Conservation (phyloP, 2,329 filamentous ascomycete species). For the Cryoendolithus antarcticus region DNA sequence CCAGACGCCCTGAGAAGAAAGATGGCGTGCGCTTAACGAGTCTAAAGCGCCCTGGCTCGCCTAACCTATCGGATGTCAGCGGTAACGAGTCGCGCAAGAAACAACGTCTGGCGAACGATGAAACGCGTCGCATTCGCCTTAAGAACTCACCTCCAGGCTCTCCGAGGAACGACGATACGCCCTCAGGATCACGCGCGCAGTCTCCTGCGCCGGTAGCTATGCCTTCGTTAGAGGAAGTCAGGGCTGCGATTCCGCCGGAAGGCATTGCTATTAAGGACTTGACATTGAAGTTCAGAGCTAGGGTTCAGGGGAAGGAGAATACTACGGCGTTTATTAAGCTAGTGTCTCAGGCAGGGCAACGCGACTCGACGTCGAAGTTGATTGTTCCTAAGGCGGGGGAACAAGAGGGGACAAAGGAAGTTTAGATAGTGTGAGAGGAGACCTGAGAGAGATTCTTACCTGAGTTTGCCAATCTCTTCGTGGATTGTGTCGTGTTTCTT, state of each 20-base stretch:
- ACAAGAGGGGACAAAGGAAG: no score
- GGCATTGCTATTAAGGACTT: slow-evolving; percentile 32
- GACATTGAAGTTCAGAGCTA: slow-evolving; percentile 29
- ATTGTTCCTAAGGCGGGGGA: slow-evolving; percentile 2
- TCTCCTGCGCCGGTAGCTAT: slow-evolving; percentile 22
- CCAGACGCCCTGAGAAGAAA: slow-evolving; percentile 42
- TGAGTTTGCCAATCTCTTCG: no score
- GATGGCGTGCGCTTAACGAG: slow-evolving; percentile 36
- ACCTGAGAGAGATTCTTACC: no score
- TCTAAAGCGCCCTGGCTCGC: slow-evolving; percentile 75
- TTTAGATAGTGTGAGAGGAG: no score
- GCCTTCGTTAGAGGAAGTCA: slow-evolving; percentile 33
- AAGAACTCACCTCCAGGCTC: slow-evolving; percentile 18
- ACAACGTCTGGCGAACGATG: no score
- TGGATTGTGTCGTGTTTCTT: no score
- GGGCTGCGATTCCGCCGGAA: slow-evolving; percentile 29
- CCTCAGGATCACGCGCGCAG: slow-evolving; percentile 17
- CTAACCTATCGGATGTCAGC: slow-evolving; percentile 78
- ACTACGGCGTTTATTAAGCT: slow-evolving; percentile 30
- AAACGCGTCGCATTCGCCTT: slow-evolving; percentile 32
- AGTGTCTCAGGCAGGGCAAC: slow-evolving; percentile 26
- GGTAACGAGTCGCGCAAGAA: slow-evolving; percentile 84
- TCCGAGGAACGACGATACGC: slow-evolving; percentile 24
- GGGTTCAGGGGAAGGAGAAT: slow-evolving; percentile 26
- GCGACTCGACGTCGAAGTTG: slow-evolving; percentile 13